A percentile compares a stretch with the other conserved stretches of the same genome.
Evolutionary conservation across 345 rosid species (phyloP).

Genomic region (Syzygium grande): DNA sequence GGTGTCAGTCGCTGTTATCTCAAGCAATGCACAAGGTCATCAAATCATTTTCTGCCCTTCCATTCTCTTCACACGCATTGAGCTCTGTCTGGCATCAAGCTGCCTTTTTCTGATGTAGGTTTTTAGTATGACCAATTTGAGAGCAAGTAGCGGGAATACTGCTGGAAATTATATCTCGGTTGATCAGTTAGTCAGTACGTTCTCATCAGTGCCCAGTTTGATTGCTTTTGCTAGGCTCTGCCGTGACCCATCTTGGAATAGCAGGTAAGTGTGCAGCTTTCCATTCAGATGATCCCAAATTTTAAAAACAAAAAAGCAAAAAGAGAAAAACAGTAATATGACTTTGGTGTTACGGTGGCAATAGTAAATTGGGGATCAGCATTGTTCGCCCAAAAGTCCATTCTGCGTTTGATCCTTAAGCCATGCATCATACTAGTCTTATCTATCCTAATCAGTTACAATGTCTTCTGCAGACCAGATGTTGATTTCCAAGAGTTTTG

Average conservation of each 20-base stretch:
- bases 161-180: slow-evolving; percentile 44
- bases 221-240: slow-evolving; percentile 87
- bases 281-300: background rate
- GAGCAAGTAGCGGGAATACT: slow-evolving; percentile 21
- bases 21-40: slow-evolving; percentile 95
- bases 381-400: background rate
- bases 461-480: slow-evolving; percentile 54
- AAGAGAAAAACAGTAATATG: background rate
- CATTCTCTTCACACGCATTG: background rate
- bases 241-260: slow-evolving; percentile 79
- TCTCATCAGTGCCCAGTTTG: slow-evolving; percentile 95
- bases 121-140: slow-evolving; percentile 58
- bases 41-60: background rate
- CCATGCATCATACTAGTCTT: background rate
- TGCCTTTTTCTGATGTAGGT: slow-evolving; percentile 35
- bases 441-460: background rate
- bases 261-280: slow-evolving; percentile 35
- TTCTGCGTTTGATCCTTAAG: background rate
- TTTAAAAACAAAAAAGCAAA: background rate
- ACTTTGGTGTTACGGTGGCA: background rate
- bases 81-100: background rate
- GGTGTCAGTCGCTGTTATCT: slow-evolving; percentile 86
- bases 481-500: slow-evolving; percentile 90
- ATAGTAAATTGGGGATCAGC: background rate
- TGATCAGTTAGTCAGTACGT: slow-evolving; percentile 90